Percentiles rank a stretch among this genome's conserved stretches.
phyloP scores from a whole-genome alignment of 2,329 filamentous ascomycete species.

The Cryphonectria naterciae region DNA sequence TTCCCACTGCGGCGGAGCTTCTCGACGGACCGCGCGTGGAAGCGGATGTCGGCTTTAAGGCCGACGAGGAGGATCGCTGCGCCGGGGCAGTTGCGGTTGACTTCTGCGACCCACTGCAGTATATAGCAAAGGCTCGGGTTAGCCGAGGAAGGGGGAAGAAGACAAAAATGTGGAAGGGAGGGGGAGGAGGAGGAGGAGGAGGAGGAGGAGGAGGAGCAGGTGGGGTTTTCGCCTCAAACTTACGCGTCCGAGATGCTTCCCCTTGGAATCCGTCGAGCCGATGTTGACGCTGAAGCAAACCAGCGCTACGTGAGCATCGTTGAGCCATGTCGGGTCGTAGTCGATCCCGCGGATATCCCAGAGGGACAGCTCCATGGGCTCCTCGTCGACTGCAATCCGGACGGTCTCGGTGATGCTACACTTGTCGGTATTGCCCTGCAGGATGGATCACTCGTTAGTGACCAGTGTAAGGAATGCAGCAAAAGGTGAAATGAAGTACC shows the following conservation, averaged over 20 bases:
- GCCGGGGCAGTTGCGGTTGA: slow-evolving; percentile 29
- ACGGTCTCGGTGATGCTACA: slow-evolving; percentile 20
- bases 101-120: slow-evolving; percentile 26
- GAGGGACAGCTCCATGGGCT: slow-evolving; percentile 24
- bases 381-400: slow-evolving; percentile 25
- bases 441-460: background rate
- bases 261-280: slow-evolving; percentile 28
- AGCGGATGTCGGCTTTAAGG: slow-evolving; percentile 28
- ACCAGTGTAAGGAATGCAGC: no score
- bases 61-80: slow-evolving; percentile 29
- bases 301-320: slow-evolving; percentile 24
- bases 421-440: slow-evolving; percentile 15
- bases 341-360: slow-evolving; percentile 30
- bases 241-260: slow-evolving; percentile 28
- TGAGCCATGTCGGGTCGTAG: slow-evolving; percentile 28
- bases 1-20: slow-evolving; percentile 27
- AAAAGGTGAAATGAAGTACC: background rate
- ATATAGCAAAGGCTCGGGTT: background rate
- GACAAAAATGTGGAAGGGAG: background rate
- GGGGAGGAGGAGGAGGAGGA: no score
- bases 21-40: slow-evolving; percentile 27
- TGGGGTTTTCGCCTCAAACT: background rate
- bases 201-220: no score
- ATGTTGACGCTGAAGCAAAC: slow-evolving; percentile 29
- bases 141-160: background rate